Evolutionary conservation across 2,329 filamentous ascomycete genomes (phyloP), one percentile per base, ranked within the genome.

Genomic region (Diatrype stigma): DNA sequence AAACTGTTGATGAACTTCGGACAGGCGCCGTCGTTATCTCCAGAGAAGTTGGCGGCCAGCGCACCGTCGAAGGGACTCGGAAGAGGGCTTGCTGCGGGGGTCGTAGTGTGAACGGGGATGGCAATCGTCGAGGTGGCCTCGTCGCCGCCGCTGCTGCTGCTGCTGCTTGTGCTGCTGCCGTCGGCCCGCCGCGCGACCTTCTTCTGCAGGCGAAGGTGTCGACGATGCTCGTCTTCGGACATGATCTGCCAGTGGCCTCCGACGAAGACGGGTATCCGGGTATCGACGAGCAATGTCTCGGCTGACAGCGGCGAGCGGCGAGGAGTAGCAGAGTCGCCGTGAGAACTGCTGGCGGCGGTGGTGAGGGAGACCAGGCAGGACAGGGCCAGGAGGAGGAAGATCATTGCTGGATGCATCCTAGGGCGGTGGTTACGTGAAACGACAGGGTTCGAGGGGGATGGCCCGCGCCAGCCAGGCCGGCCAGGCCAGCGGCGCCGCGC

Each of bases 51-150:
- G 55, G 76, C 76, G 7, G 78, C 77, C 28, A 87, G 67, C 46
- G 77, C 80, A 50, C 79, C 83, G 60, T 91, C 87, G 62, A 90
- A 89, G 2, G 86, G 79, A 11, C 69, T 80, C 0, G 86, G 88
- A 40, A 87, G 70, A 5, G 77, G 70, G 47, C 69, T 71, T 1
- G 67, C 54, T 1, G 61, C 60, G 19, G 61, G 66, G 1, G 67
- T 61, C 28, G 53, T 46, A 16, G 63, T 34, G 65, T n/a, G 62
- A 30, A 64, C 60, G 46, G 62, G 56, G 34, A 69, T 61, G 26
- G 60, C 53, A 21, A 71, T 59, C 5, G 70, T 69, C 32, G 64
- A 64, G 1, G 66, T 66, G 45, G 46, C 21, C 6, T 49, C 34
- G 14, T 53, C n/a, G 47, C 49, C 48, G 30, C 51, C 45, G 19